These are phyloP conservation scores for Monilinia fructigena DNA, from an alignment of 2,329 filamentous ascomycete genomes.

Conservation along the genomic window DNA sequence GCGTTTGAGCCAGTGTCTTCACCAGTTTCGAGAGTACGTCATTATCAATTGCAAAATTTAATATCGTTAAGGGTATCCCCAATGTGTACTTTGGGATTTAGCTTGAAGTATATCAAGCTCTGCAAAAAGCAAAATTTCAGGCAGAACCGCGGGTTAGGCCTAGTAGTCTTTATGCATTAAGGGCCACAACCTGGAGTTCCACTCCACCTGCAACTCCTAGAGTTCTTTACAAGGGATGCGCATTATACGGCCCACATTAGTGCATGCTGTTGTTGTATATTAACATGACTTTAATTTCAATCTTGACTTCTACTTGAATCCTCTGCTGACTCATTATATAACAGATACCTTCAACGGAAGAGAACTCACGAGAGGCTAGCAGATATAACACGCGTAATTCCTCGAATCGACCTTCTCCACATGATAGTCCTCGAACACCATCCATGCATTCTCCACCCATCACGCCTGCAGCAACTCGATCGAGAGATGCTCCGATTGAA, in stretches of 20 bases:
- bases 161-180: constrained; percentile 25
- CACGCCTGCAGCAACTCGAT: constrained; percentile 76
- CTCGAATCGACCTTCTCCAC: constrained; percentile 63
- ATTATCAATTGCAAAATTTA: constrained; percentile 30
- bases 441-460: constrained; percentile 85
- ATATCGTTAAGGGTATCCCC: background rate
- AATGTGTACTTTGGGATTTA: constrained; percentile 2
- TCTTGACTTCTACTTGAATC: background rate
- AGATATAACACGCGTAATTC: constrained; percentile 64
- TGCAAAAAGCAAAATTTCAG: constrained; percentile 22
- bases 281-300: constrained; percentile 21
- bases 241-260: constrained; percentile 27
- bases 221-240: constrained; percentile 23
- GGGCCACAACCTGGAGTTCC: constrained; percentile 29
- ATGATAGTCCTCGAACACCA: constrained; percentile 63
- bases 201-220: constrained; percentile 30
- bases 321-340: constrained; percentile 28
- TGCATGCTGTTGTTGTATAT: constrained; percentile 24
- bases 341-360: constrained; percentile 61
- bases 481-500: constrained; percentile 48
- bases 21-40: constrained; percentile 75
- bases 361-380: constrained; percentile 57
- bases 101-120: constrained; percentile 15
- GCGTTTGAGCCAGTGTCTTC: constrained; percentile 89
- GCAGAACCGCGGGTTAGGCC: constrained; percentile 25